Base-by-base conservation (phyloP, 805 yeast species). In the Kurtzmaniella cleridarum region DNA sequence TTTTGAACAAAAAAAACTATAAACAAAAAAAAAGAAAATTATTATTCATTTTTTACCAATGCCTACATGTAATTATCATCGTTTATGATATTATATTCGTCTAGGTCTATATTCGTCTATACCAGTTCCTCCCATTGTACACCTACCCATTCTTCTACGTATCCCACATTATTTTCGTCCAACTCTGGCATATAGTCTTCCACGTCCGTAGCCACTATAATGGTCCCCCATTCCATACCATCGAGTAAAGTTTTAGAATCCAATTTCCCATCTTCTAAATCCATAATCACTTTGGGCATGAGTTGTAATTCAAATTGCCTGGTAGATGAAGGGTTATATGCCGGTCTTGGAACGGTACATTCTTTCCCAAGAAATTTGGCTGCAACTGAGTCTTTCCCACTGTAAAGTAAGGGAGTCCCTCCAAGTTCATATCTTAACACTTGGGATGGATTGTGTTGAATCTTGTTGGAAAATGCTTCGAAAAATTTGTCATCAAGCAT, bases 191-290 rank as follows among this genome's bases (percentile, higher is more conserved):
- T 60, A 44, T 66, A 77, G 54, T 86, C 95, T 46, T 78, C 81
- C 6, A 62, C 60, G 48, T 86, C 89, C 0, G 96, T 86, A 31
- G 81, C 85, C 1, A 91, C 84, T 18, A 87, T 64, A 24, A 93
- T 84, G 0, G 98, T 85, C 1, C 97, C 98, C 98, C 98, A 93
- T 45, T 91, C 95, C 95, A 91, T 91, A 10, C 98, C 97, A 27
- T 78, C 78, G 32, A 73, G 50, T 2, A 84, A 64, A 50, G 59
- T 71, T 41, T 58, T 53, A 5, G 55, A 48, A 29, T 44, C 44
- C 5, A 45, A 47, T 24, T 46, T 42, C 15, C 38, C 40, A 10
- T 44, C 45, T 49, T 63, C 52, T 33, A 93, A 69, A 51, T 87
- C 91, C 36, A 86, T 69, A 38, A 93, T 91, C 38, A 89, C 78